Percentiles rank a stretch among this genome's conserved stretches.
Evolutionary conservation across 371 early-diverging fungal genomes (phyloP).

Genomic region (Mucor mucedo): DNA sequence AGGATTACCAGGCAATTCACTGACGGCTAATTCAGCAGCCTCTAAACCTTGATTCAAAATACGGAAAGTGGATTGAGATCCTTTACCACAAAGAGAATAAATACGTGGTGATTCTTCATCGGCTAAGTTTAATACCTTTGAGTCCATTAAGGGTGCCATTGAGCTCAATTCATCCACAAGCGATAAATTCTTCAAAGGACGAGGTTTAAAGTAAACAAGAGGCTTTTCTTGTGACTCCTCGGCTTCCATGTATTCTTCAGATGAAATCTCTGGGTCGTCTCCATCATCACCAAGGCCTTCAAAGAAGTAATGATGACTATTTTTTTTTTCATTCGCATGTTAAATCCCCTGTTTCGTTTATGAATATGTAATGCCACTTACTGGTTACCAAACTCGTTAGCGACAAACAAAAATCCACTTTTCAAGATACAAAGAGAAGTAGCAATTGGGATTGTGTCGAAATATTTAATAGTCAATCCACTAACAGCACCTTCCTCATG

Average conservation of each 20-base stretch:
- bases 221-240: constrained; percentile 51
- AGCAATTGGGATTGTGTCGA: constrained; percentile 91
- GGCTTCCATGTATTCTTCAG: constrained; percentile 70
- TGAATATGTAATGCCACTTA: constrained; percentile 40
- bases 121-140: constrained; percentile 82
- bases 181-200: constrained; percentile 81
- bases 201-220: constrained; percentile 79
- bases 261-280: constrained; percentile 79
- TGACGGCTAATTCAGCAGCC: constrained; percentile 88
- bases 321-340: too few species aligned
- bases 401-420: constrained; percentile 92
- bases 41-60: constrained; percentile 94
- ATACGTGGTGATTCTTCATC: constrained; percentile 95
- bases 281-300: constrained; percentile 92
- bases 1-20: constrained; percentile 93
- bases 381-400: constrained; percentile 92
- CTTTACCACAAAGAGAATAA: constrained; percentile 88
- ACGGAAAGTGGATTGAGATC: constrained; percentile 80
- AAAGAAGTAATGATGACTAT: constrained; percentile 86
- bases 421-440: constrained; percentile 84
- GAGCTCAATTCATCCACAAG: constrained; percentile 91
- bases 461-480: constrained; percentile 85
- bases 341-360: too few species aligned
- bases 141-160: constrained; percentile 77
- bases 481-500: constrained; percentile 71